Base-by-base conservation (phyloP, 2,329 filamentous ascomycete species). In the Scedosporium minutisporum region DNA sequence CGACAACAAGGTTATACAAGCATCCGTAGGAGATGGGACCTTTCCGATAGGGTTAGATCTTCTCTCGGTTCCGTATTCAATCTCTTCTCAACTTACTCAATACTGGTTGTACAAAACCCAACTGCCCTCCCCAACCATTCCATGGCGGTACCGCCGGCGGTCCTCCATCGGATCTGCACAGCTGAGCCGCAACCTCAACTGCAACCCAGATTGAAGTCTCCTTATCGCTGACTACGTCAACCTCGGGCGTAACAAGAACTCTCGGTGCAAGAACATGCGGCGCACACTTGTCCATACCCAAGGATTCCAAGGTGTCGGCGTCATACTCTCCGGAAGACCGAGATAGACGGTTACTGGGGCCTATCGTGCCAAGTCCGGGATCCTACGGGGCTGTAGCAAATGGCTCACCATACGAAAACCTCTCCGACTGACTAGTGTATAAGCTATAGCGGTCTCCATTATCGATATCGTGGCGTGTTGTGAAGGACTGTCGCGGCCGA, bases 1-100 rank as follows among this genome's bases (percentile, higher is more conserved):
- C 75, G 3, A 82, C 70, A 2, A 71, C 73, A 44, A 84, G 66
- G 63, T 83, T 75, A 66, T 81, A 78, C 14, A 85, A 70, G 64
- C 77, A 80, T 10, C 79, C 80, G 68, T 78, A 79, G 41, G 73
- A 73, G 63, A 75, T 71, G 16, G 67, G 65, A 64, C 72, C 76
- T 77, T 67, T 33, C 67, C 64, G 44, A 29, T 7, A 55, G 10
- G 6, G n/a, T 44, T 41, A 62, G 23, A 29, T 16, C 16, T 33
- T 3, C 23, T n/a, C n/a, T 21, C 4, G 7, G 16, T 58, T 16
- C 23, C 55, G 55, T 33, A 58, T 29, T 38, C 16, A 38, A 38
- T 12, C 4, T 3, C 4, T 55, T 23, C 55, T 38, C 16, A 33
- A 61, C 59, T 61, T 33, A 61, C 59, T 61, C 16, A 61, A 38